Conservation (phyloP, 345 rosid species). For the Populus alba region DNA sequence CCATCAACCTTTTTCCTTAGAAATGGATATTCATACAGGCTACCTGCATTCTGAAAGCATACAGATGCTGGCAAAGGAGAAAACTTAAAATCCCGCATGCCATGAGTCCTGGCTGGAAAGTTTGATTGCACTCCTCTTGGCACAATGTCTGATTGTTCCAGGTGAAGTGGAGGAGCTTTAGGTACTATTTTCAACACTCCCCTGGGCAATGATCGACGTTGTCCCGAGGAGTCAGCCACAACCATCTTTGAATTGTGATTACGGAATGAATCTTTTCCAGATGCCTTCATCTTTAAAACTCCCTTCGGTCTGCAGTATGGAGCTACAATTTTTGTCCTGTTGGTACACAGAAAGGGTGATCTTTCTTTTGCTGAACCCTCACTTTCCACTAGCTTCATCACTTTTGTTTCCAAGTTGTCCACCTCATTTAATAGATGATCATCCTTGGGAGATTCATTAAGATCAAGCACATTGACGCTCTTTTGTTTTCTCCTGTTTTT, state of each 20-base stretch:
- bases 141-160: slow-evolving; percentile 26
- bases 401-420: slow-evolving; percentile 26
- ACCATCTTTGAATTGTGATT: slow-evolving; percentile 26
- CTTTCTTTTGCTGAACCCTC: slow-evolving; percentile 21
- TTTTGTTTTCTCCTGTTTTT: slow-evolving; percentile 34
- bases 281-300: slow-evolving; percentile 40
- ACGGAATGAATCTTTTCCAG: slow-evolving; percentile 24
- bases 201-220: slow-evolving; percentile 40
- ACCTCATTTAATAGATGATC: slow-evolving; percentile 32
- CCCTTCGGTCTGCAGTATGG: slow-evolving; percentile 38
- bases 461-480: slow-evolving; percentile 45
- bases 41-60: slow-evolving; percentile 24
- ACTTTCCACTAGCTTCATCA: slow-evolving; percentile 23
- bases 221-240: slow-evolving; percentile 20
- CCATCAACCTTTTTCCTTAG: slow-evolving; percentile 29
- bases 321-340: slow-evolving; percentile 22
- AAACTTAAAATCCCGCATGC: slow-evolving; percentile 23
- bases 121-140: slow-evolving; percentile 27
- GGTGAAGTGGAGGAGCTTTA: slow-evolving; percentile 32
- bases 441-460: slow-evolving; percentile 52
- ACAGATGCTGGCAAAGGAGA: slow-evolving; percentile 32
- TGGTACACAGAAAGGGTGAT: slow-evolving; percentile 20
- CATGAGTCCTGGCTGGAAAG: slow-evolving; percentile 21
- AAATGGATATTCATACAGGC: slow-evolving; percentile 25
- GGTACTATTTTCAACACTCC: slow-evolving; percentile 60